These are phyloP conservation scores for Apiotrichum sp. DNA, from an alignment of 1,284 basidiomycete species.

Conservation along the genomic window DNA sequence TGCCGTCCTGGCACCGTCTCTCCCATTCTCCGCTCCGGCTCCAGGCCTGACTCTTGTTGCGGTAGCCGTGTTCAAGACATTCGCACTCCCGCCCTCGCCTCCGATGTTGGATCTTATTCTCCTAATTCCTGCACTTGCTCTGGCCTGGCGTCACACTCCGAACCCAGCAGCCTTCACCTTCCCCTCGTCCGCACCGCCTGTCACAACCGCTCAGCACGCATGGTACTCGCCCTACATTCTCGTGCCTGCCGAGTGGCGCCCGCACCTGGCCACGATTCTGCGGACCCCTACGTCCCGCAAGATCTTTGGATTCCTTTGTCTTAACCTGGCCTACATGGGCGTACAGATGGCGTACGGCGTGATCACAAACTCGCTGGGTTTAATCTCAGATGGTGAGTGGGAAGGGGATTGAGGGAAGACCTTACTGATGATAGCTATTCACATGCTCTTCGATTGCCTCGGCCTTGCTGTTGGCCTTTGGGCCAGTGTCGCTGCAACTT, in stretches of 20 bases:
- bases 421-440: conserved; percentile 64
- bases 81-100: conserved; percentile 33
- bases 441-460: conserved; percentile 99
- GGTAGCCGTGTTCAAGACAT: conserved; percentile 31
- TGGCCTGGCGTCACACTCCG: conserved; percentile 1
- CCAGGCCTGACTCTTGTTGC: conserved; percentile 6
- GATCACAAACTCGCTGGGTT: conserved; percentile 92
- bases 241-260: conserved; percentile 47
- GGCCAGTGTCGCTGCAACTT: conserved; percentile 95
- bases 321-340: conserved; percentile 95
- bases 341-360: conserved; percentile 93
- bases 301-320: conserved; percentile 93
- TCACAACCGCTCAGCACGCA: not conserved
- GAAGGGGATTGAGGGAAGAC: conserved; percentile 9
- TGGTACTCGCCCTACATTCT: conserved; percentile 7
- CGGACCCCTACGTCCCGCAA: conserved; percentile 85
- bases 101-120: conserved; percentile 21
- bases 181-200: conserved; percentile 7
- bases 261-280: conserved; percentile 81
- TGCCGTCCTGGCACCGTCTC: conserved; percentile 16
- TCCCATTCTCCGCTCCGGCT: conserved; percentile 19
- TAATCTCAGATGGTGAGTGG: conserved; percentile 87
- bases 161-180: not conserved
- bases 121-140: conserved; percentile 15
- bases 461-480: conserved; percentile 93